Base-by-base conservation (phyloP, 1,284 basidiomycete species). In the Farysia itapuensis region DNA sequence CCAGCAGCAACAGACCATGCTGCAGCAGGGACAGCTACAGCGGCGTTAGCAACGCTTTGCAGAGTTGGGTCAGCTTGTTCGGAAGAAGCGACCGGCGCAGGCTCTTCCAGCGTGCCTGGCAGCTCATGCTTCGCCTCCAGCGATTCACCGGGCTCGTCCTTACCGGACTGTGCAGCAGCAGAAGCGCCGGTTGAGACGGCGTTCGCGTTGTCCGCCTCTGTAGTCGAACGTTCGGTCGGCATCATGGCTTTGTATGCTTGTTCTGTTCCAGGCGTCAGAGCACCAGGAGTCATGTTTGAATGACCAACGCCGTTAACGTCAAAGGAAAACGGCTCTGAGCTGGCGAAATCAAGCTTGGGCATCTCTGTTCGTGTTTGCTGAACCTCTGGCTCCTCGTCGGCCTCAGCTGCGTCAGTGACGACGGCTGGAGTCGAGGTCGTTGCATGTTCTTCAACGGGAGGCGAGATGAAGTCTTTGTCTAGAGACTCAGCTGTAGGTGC, bases 291-390 rank as follows among this genome's bases (percentile, higher is more conserved):
- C 29, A 52, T 33, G 15, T 42, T 38, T 19, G 54, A 57, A 12
- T 46, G 22, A 30, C 30, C 28, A 8, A 45, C 40, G 23, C 43
- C 43, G 23, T 53, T 56, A 16, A 68, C 40, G 14, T 63, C 58
- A 38, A 71, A 20, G 9, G 51, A 59, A 51, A 72, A 72, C 18
- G 69, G 69, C 40, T 72, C 69, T 3, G 67, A 59, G 43, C 47
- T 48, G 9, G 69, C 67, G 67, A 72, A 67, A 41, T 70, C 69
- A 25, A 72, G 60, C 48, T 61, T 64, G 19, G 64, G 67, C 46
- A 64, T 53, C 28, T 24, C 30, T n/a, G 42, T 39, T 32, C 48
- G 56, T 41, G 26, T 40, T 35, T 52, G 43, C 35, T 42, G 35
- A 14, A 22, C 32, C 6, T 33, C 14, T 15, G 25, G 16, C 23